Evolutionary conservation across 2,329 filamentous ascomycete species (phyloP), one percentile per base, ranked within the genome.

Genomic region (Massarina eburnea): DNA sequence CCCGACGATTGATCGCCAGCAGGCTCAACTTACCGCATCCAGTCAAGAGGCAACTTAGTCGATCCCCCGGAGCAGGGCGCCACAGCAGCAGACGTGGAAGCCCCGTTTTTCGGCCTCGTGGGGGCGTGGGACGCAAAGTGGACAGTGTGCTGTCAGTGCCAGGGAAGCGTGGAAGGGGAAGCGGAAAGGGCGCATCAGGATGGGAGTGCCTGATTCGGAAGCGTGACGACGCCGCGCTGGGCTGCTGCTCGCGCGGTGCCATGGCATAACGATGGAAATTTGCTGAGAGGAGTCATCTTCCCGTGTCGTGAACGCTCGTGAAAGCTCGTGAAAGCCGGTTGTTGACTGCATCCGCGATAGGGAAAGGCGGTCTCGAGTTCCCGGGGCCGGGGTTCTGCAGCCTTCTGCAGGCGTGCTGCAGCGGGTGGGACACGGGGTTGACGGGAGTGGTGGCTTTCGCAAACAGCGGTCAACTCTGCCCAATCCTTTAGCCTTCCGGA

Each of bases 401-500:
- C 38, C 43, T 46, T 44, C 41, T 40, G 46, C 54, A 48, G 56
- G 53, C 54, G 6, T n/a, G 30, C 8, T 33, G 30, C 30, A 33
- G 34, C 48, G 40, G 48, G 35, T 41, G 45, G 41, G 42, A 26
- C 39, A 40, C 45, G 51, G 52, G 51, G 52, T 39, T 47, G 45
- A 50, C 57, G 50, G 55, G 50, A 49, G 47, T 45, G 54, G 61
- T 34, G 40, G 54, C 49, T 54, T 46, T 48, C 39, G 43, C 48
- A 61, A 59, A 58, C 51, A 58, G 57, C 56, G 56, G 59, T 59
- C 47, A 61, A 54, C 48, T 34, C 45, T 24, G 46, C 49, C 61
- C 61, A 64, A 65, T 58, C 52, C 40, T 24, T 43, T 41, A 40
- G 42, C 34, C 51, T 48, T 51, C 48, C 48, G 50, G 49, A 59